Evolutionary conservation across 1,284 basidiomycete genomes (phyloP).

Genomic region (Cutaneotrichosporon sp.): DNA sequence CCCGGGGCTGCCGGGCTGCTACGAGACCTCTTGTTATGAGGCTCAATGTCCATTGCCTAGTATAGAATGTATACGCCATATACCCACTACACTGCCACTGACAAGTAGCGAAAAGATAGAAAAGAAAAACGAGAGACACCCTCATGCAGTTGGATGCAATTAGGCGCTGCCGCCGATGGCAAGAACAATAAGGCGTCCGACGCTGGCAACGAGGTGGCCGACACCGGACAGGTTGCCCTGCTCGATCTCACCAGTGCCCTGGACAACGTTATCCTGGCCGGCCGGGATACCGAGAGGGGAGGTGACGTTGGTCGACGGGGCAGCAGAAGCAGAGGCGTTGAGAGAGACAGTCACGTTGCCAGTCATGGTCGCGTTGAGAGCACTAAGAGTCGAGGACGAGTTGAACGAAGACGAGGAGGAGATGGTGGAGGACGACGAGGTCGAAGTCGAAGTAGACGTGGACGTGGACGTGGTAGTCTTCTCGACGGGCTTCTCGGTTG

Average conservation of each 20-base stretch:
- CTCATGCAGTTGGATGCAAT: too few species aligned
- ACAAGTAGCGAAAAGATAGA: too few species aligned
- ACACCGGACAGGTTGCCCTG: constrained; percentile 4
- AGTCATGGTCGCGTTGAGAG: neutral
- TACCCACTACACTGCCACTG: too few species aligned
- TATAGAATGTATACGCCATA: too few species aligned
- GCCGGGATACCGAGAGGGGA: neutral
- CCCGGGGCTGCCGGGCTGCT: too few species aligned
- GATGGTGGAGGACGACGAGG: neutral
- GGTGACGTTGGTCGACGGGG: neutral
- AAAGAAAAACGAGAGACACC: too few species aligned
- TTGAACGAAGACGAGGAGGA: neutral
- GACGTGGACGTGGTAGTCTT: neutral
- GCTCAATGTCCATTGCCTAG: too few species aligned
- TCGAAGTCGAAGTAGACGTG: neutral
- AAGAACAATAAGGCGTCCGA: constrained; percentile 5
- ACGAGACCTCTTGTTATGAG: too few species aligned
- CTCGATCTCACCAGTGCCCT: neutral
- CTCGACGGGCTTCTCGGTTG: too few species aligned
- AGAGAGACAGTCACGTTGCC: neutral
- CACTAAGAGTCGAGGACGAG: neutral
- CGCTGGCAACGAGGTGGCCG: constrained; percentile 2
- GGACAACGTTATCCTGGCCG: neutral
- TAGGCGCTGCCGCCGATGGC: neutral
- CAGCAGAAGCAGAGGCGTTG: neutral